Evolutionary conservation across 805 yeast species (phyloP).

Genomic region (Schizosaccharomyces japonicus): DNA sequence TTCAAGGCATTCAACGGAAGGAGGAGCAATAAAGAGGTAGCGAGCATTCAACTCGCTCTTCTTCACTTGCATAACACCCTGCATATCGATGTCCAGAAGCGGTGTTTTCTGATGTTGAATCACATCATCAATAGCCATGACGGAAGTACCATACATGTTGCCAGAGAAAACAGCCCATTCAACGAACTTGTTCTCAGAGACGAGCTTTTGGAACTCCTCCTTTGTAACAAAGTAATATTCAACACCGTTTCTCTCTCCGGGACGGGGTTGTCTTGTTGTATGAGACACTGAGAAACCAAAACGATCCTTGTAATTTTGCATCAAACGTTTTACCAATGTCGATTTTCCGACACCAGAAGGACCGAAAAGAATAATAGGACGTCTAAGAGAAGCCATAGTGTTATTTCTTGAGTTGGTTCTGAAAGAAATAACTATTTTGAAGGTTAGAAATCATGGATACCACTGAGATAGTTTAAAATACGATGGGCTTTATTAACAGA

Average conservation of each 20-base stretch:
- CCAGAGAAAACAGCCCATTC: conserved; percentile 98
- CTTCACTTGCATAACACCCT: conserved; percentile 88
- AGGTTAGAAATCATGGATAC: too few relatives aligned
- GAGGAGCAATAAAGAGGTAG: conserved; percentile 75
- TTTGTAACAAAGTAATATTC: conserved; percentile 75
- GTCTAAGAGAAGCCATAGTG: too few relatives aligned
- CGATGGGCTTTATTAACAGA: too few relatives aligned
- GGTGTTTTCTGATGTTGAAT: conserved; percentile 32
- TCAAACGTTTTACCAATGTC: conserved; percentile 67
- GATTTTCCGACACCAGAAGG: conserved; percentile 95
- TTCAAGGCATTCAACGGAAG: conserved; percentile 57
- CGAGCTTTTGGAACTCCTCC: conserved; percentile 54
- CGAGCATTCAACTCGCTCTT: conserved; percentile 60
- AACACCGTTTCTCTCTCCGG: conserved; percentile 70
- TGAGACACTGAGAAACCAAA: conserved; percentile 86
- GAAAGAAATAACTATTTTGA: too few relatives aligned
- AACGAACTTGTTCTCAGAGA: conserved; percentile 52
- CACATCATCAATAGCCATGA: conserved; percentile 62
- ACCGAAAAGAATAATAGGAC: conserved; percentile 90
- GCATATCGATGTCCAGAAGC: conserved; percentile 93
- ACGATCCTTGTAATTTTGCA: conserved; percentile 67
- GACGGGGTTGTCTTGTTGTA: conserved; percentile 77
- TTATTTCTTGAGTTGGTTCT: too few relatives aligned
- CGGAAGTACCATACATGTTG: conserved; percentile 86
- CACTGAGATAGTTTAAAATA: too few relatives aligned